Conservation (phyloP, 2,329 filamentous ascomycete species). For the Cercospora beticola region DNA sequence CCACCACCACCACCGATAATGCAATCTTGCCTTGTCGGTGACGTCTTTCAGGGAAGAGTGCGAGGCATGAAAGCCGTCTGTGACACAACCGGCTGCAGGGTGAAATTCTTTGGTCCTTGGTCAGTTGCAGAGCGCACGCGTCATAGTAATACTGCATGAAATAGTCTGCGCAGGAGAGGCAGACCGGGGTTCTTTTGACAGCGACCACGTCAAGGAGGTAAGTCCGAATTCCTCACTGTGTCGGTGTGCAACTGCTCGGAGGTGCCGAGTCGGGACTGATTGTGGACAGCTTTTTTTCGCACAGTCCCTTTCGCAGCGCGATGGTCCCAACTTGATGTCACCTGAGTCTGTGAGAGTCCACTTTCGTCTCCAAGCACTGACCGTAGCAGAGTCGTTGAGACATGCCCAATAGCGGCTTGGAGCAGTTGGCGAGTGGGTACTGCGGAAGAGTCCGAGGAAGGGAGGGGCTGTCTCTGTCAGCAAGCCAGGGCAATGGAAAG, state of each 20-base stretch:
- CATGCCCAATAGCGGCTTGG: background rate
- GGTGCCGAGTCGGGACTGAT: background rate
- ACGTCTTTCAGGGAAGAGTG: background rate
- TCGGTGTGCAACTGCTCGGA: background rate
- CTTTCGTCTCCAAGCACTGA: background rate
- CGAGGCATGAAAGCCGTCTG: background rate
- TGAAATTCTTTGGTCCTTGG: background rate
- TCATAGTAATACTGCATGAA: conserved; percentile 1
- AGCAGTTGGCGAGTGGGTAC: background rate
- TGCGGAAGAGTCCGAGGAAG: background rate
- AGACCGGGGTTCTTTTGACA: background rate
- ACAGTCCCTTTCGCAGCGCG: background rate
- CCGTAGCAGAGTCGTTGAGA: background rate
- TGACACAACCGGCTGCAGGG: background rate
- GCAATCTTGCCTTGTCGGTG: background rate
- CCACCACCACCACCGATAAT: background rate
- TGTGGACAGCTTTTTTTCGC: background rate
- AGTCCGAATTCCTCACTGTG: background rate
- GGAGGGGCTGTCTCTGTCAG: background rate
- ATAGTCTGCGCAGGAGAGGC: background rate
- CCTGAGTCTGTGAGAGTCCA: background rate
- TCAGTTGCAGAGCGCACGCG: background rate
- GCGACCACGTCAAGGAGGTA: background rate
- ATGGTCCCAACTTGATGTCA: background rate
- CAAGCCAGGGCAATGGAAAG: background rate